These are phyloP conservation scores for Lolium rigidum DNA, from an alignment of 176 grass and related monocot species.

Conservation along the genomic window DNA sequence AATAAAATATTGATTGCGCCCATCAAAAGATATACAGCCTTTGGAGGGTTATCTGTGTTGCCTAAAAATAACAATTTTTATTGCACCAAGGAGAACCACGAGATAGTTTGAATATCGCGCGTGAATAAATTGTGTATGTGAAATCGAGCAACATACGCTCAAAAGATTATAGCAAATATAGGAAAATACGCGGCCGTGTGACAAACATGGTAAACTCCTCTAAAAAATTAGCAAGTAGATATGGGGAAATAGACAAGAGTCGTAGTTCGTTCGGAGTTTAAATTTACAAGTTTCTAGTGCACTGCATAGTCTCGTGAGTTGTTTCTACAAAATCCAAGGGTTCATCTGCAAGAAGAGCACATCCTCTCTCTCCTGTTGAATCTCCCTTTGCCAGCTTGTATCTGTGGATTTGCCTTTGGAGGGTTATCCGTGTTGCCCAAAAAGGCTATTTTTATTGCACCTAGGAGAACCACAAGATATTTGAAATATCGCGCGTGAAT, in stretches of 20 bases:
- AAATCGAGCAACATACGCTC: neutral
- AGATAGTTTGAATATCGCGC: neutral
- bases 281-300: neutral
- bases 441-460: too few species aligned
- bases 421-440: too few species aligned
- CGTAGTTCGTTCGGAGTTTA: neutral
- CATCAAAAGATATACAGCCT: neutral
- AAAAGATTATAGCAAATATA: neutral
- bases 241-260: neutral
- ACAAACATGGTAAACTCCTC: neutral
- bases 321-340: conserved; percentile 6
- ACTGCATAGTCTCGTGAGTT: neutral
- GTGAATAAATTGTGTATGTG: too few species aligned
- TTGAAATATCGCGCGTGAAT: neutral
- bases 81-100: neutral
- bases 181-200: neutral
- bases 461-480: neutral
- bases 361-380: neutral
- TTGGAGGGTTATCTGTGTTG: too few species aligned
- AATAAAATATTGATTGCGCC: neutral
- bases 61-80: too few species aligned
- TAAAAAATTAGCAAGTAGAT: neutral
- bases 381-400: conserved; percentile 37
- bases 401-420: neutral
- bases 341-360: conserved; percentile 4